Evolutionary conservation across 768 basidiomycete genomes (phyloP), one percentile per base, ranked within the genome.

Genomic region (Leccinum broughii): DNA sequence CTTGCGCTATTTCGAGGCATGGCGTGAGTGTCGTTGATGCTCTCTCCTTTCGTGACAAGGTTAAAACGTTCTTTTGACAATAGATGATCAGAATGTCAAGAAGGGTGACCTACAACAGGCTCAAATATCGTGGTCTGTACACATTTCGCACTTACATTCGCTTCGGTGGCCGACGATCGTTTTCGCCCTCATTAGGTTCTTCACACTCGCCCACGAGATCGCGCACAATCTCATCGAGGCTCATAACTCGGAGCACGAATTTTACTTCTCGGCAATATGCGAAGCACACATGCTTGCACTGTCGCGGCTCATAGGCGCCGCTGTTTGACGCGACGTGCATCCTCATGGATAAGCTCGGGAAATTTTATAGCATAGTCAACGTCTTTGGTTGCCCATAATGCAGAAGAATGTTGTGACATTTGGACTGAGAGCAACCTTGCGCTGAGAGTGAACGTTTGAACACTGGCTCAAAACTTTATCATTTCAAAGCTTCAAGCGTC

Each of bases 211-310:
- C 0, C 96, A 97, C 71, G 94, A 94, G 69, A 90, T 94, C 64
- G 92, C 92, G 9, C 95, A 98, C 74, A 98, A 96, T 68, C 77
- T 97, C 2, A 88, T 95, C 15, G 81, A 86, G 46, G 83, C 85
- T 0, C 95, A 97, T 67, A 95, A 96, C 71, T 87, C 92, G 1
- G 89, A 95, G 69, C 95, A 96, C 64, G 93, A 94, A 63, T 98
- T 97, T 73, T 97, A 93, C 73, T 95, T 96, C 68, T 93, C 93
- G 30, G 87, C 91, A 6, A 90, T 98, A 20, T 92, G 90, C 63
- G 92, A 97, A 75, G 82, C 80, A 35, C 81, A 82, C 68, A 69
- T 88, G 28, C 63, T 78, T 54, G 68, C 73, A 20, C 73, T 87
- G 22, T 75, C 73, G 26, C 69, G 59, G 35, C 71, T 79, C 54